Evolutionary conservation across 2,329 filamentous ascomycete genomes (phyloP), one percentile per base, ranked within the genome.

Genomic region (Neopestalotiopsis clavispora): DNA sequence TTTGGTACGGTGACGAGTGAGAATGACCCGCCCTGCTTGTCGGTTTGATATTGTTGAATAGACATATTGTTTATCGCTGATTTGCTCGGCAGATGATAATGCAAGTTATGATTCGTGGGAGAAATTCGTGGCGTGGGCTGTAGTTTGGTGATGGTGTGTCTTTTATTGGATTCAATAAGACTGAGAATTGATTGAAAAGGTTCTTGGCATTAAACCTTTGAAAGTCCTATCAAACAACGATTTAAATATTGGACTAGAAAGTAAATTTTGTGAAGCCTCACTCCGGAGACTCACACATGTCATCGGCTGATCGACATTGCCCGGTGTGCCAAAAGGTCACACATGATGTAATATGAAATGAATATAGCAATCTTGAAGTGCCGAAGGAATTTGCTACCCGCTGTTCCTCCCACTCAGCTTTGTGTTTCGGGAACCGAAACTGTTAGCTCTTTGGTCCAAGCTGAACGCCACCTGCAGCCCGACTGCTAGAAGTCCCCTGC

Each of bases 1-100:
- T 52, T 71, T 5, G 76, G 74, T 52, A 70, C 70, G 4, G 71
- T 70, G 3, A 69, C 65, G 2, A 77, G 68, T 34, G 63, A 23
- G 49, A 71, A 73, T 4, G 66, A 57, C 1, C 71, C 69, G 34
- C 71, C 69, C 28, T 68, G 62, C 61, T 71, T 68, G 30, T 60
- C 60, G 0, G 68, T 52, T 23, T 70, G 69, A 66, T 70, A 71
- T 28, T 68, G 69, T 38, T 71, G 67, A 49, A 71, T 71, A 9
- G 67, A 70, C 69, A 70, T 70, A 57, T 4, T 72, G n/a, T 12
- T 3, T 14, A 14, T 5, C 6, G n/a, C 9, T 59, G 45, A 9
- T n/a, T 9, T 52, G 17, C n/a, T 7, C 6, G n/a, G 45, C 45
- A n/a, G 5, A 6, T 52, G 45, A 4, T 20, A 7, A n/a, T 52